Evolutionary conservation across 495 filamentous ascomycete genomes (phyloP).

Genomic region (Neurospora sp.): DNA sequence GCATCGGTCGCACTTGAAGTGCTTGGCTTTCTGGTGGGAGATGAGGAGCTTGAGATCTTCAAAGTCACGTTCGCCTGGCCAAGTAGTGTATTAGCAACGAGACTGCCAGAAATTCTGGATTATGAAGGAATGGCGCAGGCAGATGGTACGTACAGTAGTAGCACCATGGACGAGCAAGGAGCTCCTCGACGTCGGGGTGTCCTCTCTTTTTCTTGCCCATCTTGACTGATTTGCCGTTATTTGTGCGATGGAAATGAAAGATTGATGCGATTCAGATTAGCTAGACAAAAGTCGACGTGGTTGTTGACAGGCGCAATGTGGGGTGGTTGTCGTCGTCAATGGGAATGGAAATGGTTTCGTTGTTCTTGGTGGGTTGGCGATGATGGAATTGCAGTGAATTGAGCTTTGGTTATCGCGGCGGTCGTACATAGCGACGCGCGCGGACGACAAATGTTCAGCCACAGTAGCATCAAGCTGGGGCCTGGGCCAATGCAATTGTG

Average conservation of each 20-base stretch:
- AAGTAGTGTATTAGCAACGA: constrained; percentile 15
- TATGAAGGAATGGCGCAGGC: not conserved
- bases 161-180: constrained; percentile 85
- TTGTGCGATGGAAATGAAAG: not conserved
- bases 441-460: not conserved
- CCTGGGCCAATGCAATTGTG: not conserved
- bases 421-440: not conserved
- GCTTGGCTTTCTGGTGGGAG: constrained; percentile 94
- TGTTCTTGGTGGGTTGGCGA: not conserved
- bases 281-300: not conserved
- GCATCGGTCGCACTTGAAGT: constrained; percentile 94
- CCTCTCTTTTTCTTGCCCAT: constrained; percentile 85
- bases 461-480: not conserved
- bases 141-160: constrained; percentile 65
- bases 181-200: constrained; percentile 76
- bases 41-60: constrained; percentile 94
- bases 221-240: not conserved
- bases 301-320: not conserved
- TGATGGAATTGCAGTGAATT: not conserved
- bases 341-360: not conserved
- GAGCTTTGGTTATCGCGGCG: not conserved
- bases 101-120: not conserved
- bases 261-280: not conserved
- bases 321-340: not conserved
- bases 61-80: constrained; percentile 73